A percentile compares a stretch with the other conserved stretches of the same genome.
Conservation (phyloP, 228 moss, liverwort and hornwort species). For the Sphagnum fallax region DNA sequence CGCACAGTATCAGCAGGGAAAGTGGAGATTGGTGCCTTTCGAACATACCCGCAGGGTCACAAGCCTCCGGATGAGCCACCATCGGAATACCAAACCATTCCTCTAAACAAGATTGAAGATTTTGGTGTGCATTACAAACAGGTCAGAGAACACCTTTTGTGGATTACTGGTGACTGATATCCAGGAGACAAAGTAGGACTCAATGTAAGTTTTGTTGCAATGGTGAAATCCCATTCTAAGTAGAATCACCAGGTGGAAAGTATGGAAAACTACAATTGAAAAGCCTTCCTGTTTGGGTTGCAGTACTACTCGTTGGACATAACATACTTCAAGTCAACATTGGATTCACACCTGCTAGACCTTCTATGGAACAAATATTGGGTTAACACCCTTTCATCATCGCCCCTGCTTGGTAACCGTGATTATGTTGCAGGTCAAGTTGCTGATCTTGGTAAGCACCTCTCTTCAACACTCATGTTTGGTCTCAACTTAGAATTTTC, state of each 20-base stretch:
- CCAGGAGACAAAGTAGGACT: not conserved
- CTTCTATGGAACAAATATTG: conserved; percentile 93
- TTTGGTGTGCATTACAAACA: conserved; percentile 95
- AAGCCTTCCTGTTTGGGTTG: conserved; percentile 9
- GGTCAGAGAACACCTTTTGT: conserved; percentile 15
- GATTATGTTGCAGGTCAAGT: conserved; percentile 97
- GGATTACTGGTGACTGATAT: not conserved
- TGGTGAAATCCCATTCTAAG: not conserved
- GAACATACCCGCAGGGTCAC: conserved; percentile 87
- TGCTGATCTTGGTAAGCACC: conserved; percentile 77
- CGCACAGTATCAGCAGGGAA: conserved; percentile 95
- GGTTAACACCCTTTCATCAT: conserved; percentile 95
- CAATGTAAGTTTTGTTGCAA: not conserved
- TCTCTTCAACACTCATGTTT: not conserved
- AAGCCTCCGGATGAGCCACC: conserved; percentile 94
- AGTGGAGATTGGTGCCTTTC: conserved; percentile 96
- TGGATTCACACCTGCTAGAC: conserved; percentile 85
- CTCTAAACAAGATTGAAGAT: conserved; percentile 91
- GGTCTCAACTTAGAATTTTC: not conserved
- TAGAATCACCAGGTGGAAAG: not conserved
- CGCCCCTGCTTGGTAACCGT: conserved; percentile 90
- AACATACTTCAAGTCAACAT: conserved; percentile 80
- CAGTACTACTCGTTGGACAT: conserved; percentile 96
- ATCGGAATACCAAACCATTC: conserved; percentile 93
- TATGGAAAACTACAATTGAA: not conserved